Evolutionary conservation across 495 filamentous ascomycete species (phyloP).

Genomic region (Aspergillus biplanus): DNA sequence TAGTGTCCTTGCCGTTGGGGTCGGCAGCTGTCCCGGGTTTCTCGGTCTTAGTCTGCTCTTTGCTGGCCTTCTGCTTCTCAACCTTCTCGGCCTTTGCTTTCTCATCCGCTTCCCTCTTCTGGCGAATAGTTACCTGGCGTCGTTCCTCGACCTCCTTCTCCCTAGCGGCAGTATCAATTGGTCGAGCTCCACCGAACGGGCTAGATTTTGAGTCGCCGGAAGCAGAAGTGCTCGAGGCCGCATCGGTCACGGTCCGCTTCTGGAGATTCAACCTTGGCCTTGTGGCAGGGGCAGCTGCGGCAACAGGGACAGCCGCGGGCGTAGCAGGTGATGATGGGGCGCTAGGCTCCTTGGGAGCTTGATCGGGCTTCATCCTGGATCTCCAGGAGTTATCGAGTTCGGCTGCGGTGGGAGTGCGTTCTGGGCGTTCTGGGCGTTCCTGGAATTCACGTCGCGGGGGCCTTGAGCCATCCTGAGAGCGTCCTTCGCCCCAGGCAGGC

Average conservation of each 20-base stretch:
- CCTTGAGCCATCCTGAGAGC: slow-evolving; percentile 77
- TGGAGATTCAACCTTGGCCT: slow-evolving; percentile 81
- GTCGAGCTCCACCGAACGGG: slow-evolving; percentile 88
- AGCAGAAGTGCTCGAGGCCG: slow-evolving; percentile 51
- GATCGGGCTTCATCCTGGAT: slow-evolving; percentile 78
- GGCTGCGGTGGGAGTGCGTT: slow-evolving; percentile 79
- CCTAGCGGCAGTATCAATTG: slow-evolving; percentile 84
- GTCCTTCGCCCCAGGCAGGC: slow-evolving; percentile 86
- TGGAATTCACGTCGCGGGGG: slow-evolving; percentile 81
- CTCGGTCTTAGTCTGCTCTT: slow-evolving; percentile 58
- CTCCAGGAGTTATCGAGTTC: slow-evolving; percentile 90
- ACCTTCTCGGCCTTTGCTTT: slow-evolving; percentile 77
- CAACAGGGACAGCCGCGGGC: slow-evolving; percentile 24
- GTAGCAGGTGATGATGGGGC: slow-evolving; percentile 57
- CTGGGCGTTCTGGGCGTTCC: slow-evolving; percentile 26
- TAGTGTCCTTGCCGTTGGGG: slow-evolving; percentile 50
- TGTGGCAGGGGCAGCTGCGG: slow-evolving; percentile 54
- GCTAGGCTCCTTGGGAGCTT: slow-evolving; percentile 61
- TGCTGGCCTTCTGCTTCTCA: slow-evolving; percentile 55
- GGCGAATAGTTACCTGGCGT: slow-evolving; percentile 68
- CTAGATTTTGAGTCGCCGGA: slow-evolving; percentile 75
- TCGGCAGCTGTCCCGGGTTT: slow-evolving; percentile 50
- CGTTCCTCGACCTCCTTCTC: slow-evolving; percentile 92
- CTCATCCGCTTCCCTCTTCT: slow-evolving; percentile 88
- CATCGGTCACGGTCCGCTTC: slow-evolving; percentile 87